Evolutionary conservation across 2,329 filamentous ascomycete species (phyloP).

Genomic region (Claviceps capensis): DNA sequence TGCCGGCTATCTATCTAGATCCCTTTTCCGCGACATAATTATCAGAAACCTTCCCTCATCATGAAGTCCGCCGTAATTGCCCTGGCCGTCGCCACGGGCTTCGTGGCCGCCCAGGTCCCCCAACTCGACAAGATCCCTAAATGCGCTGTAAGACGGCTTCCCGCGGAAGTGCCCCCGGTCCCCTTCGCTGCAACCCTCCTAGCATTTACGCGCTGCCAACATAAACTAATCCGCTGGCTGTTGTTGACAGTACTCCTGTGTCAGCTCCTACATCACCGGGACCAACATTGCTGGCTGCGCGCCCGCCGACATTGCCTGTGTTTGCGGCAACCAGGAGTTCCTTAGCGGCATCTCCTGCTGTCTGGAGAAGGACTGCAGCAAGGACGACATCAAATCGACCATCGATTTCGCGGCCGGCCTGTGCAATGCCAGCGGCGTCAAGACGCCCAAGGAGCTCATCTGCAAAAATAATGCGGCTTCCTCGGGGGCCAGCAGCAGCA

Average conservation of each 20-base stretch:
- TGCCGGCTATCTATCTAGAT: no score
- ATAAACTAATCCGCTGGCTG: neutral
- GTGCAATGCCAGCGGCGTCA: conserved; percentile 23
- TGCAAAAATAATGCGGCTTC: conserved; percentile 15
- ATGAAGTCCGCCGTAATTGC: conserved; percentile 24
- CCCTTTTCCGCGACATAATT: neutral
- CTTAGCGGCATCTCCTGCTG: conserved; percentile 29
- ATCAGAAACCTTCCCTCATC: conserved; percentile 6
- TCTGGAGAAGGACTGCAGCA: conserved; percentile 21
- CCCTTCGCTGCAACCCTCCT: neutral
- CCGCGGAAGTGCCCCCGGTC: no score
- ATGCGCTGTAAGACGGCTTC: conserved; percentile 14
- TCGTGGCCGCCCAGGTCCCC: conserved; percentile 20
- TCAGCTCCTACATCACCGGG: conserved; percentile 18
- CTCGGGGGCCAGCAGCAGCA: conserved; percentile 5
- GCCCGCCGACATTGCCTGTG: conserved; percentile 24
- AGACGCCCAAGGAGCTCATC: conserved; percentile 22
- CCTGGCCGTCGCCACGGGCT: conserved; percentile 17
- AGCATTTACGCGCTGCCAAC: no score
- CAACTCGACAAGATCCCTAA: conserved; percentile 17
- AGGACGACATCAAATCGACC: conserved; percentile 18
- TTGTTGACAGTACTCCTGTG: conserved; percentile 19
- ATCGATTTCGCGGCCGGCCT: conserved; percentile 24
- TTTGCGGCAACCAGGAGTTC: conserved; percentile 28
- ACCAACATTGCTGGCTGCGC: conserved; percentile 24